phyloP scores from a whole-genome alignment of 2,329 filamentous ascomycete species.

The Coniella lustricola region DNA sequence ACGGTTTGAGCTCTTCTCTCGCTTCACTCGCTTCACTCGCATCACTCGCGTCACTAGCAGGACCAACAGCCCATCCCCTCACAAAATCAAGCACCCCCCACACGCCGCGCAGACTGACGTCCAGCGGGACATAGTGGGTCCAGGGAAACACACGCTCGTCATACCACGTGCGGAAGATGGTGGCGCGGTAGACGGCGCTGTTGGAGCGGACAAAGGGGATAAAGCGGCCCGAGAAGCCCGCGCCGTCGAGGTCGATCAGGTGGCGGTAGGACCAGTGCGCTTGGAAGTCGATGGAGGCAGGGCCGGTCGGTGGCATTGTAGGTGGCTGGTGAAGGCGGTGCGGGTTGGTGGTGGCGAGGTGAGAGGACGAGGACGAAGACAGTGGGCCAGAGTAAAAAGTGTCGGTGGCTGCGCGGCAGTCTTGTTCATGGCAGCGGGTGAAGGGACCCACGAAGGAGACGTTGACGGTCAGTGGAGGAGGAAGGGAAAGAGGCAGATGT shows the following conservation, averaged over 20 bases:
- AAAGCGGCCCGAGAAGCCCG: conserved; percentile 42
- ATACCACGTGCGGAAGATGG: conserved; percentile 59
- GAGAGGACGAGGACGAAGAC: conserved; percentile 16
- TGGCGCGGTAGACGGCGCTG: conserved; percentile 51
- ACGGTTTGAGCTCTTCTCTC: conserved; percentile 27
- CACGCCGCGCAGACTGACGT: conserved; percentile 31
- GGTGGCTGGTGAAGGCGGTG: too few relatives aligned
- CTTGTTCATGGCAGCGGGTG: conserved; percentile 25
- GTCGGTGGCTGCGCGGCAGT: conserved; percentile 26
- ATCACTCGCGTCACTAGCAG: neutral
- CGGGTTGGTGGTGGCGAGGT: too few relatives aligned
- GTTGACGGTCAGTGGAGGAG: conserved; percentile 19
- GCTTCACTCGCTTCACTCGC: neutral
- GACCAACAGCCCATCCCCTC: conserved; percentile 14
- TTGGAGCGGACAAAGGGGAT: conserved; percentile 43
- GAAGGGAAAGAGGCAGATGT: too few relatives aligned
- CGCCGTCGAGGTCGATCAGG: conserved; percentile 53
- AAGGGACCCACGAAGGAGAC: conserved; percentile 34
- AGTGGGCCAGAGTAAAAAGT: conserved; percentile 26
- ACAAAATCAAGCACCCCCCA: conserved; percentile 25
- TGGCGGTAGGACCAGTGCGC: conserved; percentile 42
- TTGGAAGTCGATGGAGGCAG: conserved; percentile 23
- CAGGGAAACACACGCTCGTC: conserved; percentile 54
- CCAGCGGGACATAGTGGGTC: conserved; percentile 58
- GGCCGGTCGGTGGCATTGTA: too few relatives aligned